Evolutionary conservation across 2,329 filamentous ascomycete genomes (phyloP), one percentile per base, ranked within the genome.

Genomic region (Chalara sp.): DNA sequence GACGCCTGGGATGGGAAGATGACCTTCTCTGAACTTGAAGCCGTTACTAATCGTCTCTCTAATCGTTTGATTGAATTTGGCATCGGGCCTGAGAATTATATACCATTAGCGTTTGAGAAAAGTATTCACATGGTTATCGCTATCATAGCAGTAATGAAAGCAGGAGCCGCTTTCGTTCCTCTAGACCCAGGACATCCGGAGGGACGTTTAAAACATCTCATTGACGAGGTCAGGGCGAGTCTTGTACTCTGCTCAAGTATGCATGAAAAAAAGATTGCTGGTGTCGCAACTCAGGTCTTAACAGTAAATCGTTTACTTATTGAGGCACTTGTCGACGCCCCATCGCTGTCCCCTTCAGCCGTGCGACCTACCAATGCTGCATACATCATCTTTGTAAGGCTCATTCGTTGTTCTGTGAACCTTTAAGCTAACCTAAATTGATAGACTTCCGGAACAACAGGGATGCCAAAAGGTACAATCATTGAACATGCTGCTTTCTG

Each of bases 61-160:
- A 21, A 35, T 4, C 44, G 55, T 32, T 46, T 63, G 2, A 33
- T 53, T 11, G 40, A 42, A 5, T 44, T 53, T 29, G 57, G 59
- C 10, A 52, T 63, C 40, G 49, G 47, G 7, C 48, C 42, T 11
- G 56, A 54, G 37, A 32, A 35, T 7, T 46, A 53, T 5, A 53
- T 65, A 12, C 59, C 57, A 10, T 37, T 64, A 5, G 61, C 56
- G 44, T 62, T 63, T 42, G 59, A 64, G 32, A 65, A 64, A 46
- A 59, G 58, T 7, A 48, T 32, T 32, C 63, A 58, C 52, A 53
- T 55, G n/a, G 49, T 61, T 11, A 53, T 63, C n/a, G n/a, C 37
- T 13, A 48, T 64, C 56, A 44, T 65, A 6, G 58, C 52, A 39
- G 54, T 65, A n/a, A 32, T 63, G 6, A 59, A 60, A 45, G 55